phyloP scores from a whole-genome alignment of 352 stramenopile genomes.

The Pythium guiyangense region DNA sequence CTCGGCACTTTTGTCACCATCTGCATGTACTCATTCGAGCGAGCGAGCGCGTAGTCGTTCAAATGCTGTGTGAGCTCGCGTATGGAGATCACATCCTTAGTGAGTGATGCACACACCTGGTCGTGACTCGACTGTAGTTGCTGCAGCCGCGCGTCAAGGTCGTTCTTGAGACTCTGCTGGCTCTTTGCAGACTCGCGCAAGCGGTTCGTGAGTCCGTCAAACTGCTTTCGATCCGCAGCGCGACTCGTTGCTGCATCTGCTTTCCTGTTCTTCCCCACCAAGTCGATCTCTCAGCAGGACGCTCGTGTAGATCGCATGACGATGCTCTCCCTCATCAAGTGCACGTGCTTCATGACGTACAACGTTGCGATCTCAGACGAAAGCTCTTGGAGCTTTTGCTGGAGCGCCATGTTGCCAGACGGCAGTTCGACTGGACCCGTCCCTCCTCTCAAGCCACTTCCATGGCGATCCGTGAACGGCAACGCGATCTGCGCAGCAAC shows the following conservation, averaged over 20 bases:
- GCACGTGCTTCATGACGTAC: conserved; percentile 16
- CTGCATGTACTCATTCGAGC: conserved; percentile 10
- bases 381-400: conserved; percentile 39
- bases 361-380: conserved; percentile 27
- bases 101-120: conserved; percentile 16
- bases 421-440: conserved; percentile 12
- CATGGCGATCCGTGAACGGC: conserved; percentile 6
- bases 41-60: neutral
- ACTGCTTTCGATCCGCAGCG: conserved; percentile 48
- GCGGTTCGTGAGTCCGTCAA: conserved; percentile 54
- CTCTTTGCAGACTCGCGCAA: conserved; percentile 44
- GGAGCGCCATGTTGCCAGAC: conserved; percentile 15
- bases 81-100: neutral
- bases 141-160: conserved; percentile 37
- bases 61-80: neutral
- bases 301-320: neutral
- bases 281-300: neutral
- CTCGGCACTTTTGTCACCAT: conserved; percentile 47
- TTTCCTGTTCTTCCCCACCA: conserved; percentile 20
- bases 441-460: neutral
- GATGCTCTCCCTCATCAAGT: neutral
- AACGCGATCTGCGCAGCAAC: conserved; percentile 29
- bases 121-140: conserved; percentile 33
- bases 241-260: conserved; percentile 31
- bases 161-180: conserved; percentile 31